Conservation (phyloP, 352 stramenopile genomes). For the Phytophthora megakarya region DNA sequence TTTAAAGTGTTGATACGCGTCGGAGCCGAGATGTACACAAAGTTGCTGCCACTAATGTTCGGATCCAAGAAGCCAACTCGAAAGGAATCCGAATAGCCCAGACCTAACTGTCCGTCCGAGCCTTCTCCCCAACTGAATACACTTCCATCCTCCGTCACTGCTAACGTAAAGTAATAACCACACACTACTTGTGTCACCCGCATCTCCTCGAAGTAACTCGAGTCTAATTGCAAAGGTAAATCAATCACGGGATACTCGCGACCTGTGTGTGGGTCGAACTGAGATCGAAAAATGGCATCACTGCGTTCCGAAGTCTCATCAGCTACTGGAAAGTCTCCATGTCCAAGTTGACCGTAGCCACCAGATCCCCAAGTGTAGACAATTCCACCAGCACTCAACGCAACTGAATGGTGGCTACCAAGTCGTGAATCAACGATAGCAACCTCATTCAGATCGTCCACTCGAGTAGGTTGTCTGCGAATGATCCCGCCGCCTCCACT, state of each 20-base stretch:
- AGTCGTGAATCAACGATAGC: constrained; percentile 49
- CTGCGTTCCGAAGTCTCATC: constrained; percentile 23
- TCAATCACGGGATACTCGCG: constrained; percentile 71
- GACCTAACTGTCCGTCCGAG: constrained; percentile 70
- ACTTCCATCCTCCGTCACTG: constrained; percentile 69
- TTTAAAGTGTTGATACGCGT: constrained; percentile 62
- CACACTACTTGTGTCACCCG: constrained; percentile 70
- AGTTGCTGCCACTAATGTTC: constrained; percentile 73
- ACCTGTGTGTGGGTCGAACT: constrained; percentile 72
- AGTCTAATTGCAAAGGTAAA: constrained; percentile 70
- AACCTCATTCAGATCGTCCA: constrained; percentile 74
- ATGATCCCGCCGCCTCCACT: constrained; percentile 19
- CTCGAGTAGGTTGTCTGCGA: constrained; percentile 48
- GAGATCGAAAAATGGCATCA: constrained; percentile 66
- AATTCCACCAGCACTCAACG: constrained; percentile 53
- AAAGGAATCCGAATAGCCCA: constrained; percentile 69
- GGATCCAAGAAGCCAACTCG: constrained; percentile 71
- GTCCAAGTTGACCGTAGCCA: constrained; percentile 70
- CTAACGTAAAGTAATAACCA: constrained; percentile 75
- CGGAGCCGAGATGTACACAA: constrained; percentile 74
- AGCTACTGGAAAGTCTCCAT: constrained; percentile 57
- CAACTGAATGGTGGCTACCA: constrained; percentile 73
- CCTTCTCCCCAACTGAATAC: constrained; percentile 79
- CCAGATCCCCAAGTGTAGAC: constrained; percentile 79
- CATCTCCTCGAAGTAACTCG: constrained; percentile 78